Evolutionary conservation across 805 yeast genomes (phyloP), one percentile per base, ranked within the genome.

Genomic region (Komagataella phaffii): DNA sequence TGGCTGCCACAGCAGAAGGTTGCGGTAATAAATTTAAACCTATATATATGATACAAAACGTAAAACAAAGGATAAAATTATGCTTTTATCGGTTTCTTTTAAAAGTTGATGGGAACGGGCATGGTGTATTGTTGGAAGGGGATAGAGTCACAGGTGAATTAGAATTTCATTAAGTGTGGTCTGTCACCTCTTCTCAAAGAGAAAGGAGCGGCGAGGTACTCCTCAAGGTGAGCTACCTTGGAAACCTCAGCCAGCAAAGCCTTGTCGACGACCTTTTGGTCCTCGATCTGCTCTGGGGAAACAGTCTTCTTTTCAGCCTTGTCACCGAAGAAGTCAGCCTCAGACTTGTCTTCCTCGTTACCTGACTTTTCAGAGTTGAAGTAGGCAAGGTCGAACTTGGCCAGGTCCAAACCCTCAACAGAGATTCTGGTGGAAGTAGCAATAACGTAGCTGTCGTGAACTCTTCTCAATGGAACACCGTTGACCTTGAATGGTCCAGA

Each of bases 391-490:
- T 84, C 80, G 83, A 86, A 91, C 77, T 91, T 93, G 68, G 88
- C 77, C 63, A 87, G 88, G 68, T 87, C 86, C 62, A 89, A 87
- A 61, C 83, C 74, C 54, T 80, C 78, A 62, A 91, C 85, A 61
- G 81, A 74, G 67, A 93, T 86, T 73, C 79, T 76, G 76, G 99
- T 93, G 63, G 96, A 88, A 70, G 99, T 91, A 68, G 97, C 98
- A 77, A 91, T 91, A 65, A 93, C 99, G 78, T 91, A 91, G 76
- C 96, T 88, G 66, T 97, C 84, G 75, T 93, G 93, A 65, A 91
- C 98, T 82, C 97, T 88, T 86, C 98, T 89, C 74, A 91, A 81
- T 73, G 99, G 98, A 64, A 91, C 99, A 80, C 99, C 99, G 79
- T 91, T 91, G 69, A 91, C 88, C 83, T 93, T 91, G 96, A 91